A percentile compares a stretch with the other conserved stretches of the same genome.
Evolutionary conservation across 2,329 filamentous ascomycete species (phyloP).

Genomic region (Tolypocladium tundrense): DNA sequence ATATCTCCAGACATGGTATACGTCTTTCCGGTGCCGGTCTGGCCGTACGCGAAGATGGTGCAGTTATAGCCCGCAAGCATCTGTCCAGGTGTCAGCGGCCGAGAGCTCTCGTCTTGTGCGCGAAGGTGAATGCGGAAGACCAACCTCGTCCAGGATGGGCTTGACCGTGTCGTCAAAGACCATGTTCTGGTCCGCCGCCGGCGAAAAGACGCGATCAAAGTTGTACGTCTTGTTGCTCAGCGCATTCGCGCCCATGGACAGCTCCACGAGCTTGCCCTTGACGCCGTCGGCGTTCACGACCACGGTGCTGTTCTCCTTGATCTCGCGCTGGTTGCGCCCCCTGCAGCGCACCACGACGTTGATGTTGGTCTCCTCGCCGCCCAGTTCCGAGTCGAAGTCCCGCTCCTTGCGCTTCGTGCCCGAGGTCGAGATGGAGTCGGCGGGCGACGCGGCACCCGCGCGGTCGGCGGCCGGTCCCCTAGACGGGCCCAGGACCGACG

Average conservation of each 20-base stretch:
- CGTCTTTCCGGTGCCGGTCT: slow-evolving; percentile 96
- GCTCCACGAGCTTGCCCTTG: slow-evolving; percentile 70
- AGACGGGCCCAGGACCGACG: slow-evolving; percentile 9
- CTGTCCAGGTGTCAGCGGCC: slow-evolving; percentile 31
- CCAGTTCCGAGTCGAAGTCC: slow-evolving; percentile 59
- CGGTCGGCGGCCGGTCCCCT: slow-evolving; percentile 10
- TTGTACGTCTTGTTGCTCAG: slow-evolving; percentile 93
- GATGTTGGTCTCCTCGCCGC: slow-evolving; percentile 83
- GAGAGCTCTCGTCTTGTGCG: not conserved
- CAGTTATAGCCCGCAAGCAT: slow-evolving; percentile 94
- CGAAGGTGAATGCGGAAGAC: slow-evolving; percentile 10
- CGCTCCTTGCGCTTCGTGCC: slow-evolving; percentile 78
- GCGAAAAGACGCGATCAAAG: slow-evolving; percentile 95
- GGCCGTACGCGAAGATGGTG: slow-evolving; percentile 96
- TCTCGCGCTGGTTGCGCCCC: slow-evolving; percentile 84
- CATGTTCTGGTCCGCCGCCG: slow-evolving; percentile 86
- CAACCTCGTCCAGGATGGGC: slow-evolving; percentile 84
- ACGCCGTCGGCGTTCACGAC: slow-evolving; percentile 83
- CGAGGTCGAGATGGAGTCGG: slow-evolving; percentile 50
- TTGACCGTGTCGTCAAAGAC: slow-evolving; percentile 92
- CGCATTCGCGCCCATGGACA: slow-evolving; percentile 88
- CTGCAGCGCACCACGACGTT: slow-evolving; percentile 93
- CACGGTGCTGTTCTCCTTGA: slow-evolving; percentile 88
- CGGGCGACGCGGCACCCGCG: slow-evolving; percentile 52
- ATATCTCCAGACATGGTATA: slow-evolving; percentile 99